phyloP scores from a whole-genome alignment of 352 stramenopile species.

The Lagenidium sp. region DNA sequence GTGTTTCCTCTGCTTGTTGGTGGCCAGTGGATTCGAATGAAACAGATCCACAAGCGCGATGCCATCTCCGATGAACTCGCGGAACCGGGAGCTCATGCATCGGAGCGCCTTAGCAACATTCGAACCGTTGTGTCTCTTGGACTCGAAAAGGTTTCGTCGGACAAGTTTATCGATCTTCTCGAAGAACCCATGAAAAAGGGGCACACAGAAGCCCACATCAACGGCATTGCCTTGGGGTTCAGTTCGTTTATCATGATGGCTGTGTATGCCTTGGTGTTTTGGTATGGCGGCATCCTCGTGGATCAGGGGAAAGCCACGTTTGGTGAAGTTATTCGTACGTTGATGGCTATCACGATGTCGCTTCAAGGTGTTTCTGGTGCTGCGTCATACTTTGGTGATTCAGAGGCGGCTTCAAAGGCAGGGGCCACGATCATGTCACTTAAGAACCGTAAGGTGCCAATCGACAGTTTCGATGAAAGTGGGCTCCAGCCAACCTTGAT shows the following conservation, averaged over 20 bases:
- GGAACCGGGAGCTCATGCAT: slow-evolving; percentile 16
- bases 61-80: slow-evolving; percentile 8
- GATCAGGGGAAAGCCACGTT: slow-evolving; percentile 16
- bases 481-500: slow-evolving; percentile 3
- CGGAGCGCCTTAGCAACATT: slow-evolving; percentile 22
- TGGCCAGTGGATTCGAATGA: slow-evolving; percentile 7
- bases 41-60: slow-evolving; percentile 8
- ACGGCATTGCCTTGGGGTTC: slow-evolving; percentile 33
- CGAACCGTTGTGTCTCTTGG: slow-evolving; percentile 21
- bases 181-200: slow-evolving; percentile 10
- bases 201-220: slow-evolving; percentile 13
- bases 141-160: slow-evolving; percentile 22
- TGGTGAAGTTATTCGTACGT: slow-evolving; percentile 17
- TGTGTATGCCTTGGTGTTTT: slow-evolving; percentile 30
- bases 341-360: slow-evolving; percentile 30
- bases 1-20: slow-evolving; percentile 31
- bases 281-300: slow-evolving; percentile 30
- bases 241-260: slow-evolving; percentile 36
- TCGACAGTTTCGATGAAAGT: slow-evolving; percentile 7
- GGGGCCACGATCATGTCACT: slow-evolving; percentile 10
- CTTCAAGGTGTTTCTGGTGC: slow-evolving; percentile 11
- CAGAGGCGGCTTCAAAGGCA: slow-evolving; percentile 6
- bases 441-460: slow-evolving; percentile 2
- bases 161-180: slow-evolving; percentile 5
- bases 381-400: slow-evolving; percentile 4